These are phyloP conservation scores for Xylaria sp. DNA, from an alignment of 2,329 filamentous ascomycete species.

Conservation along the genomic window DNA sequence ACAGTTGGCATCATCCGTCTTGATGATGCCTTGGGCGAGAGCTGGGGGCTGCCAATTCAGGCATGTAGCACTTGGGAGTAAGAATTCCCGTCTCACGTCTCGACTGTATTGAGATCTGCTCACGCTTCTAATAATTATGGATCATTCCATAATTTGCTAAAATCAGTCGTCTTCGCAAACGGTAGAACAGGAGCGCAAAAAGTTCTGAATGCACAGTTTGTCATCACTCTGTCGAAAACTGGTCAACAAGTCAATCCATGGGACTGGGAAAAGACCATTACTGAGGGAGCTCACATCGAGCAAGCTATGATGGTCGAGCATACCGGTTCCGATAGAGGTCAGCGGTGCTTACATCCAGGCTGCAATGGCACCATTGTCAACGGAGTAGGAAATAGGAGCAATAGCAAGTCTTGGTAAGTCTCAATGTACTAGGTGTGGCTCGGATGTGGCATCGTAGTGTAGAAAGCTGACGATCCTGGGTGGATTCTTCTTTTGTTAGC, in stretches of 20 bases:
- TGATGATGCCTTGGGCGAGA: background rate
- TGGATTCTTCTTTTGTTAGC: too few relatives aligned
- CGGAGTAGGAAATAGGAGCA: too few relatives aligned
- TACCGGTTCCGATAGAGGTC: too few relatives aligned
- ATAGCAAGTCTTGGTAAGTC: too few relatives aligned
- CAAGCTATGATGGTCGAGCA: background rate
- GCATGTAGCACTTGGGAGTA: background rate
- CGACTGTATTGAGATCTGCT: background rate
- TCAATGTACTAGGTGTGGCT: too few relatives aligned
- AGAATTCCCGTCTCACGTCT: too few relatives aligned
- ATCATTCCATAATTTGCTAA: background rate
- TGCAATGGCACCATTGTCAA: too few relatives aligned
- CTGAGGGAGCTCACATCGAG: background rate
- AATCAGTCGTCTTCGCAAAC: background rate
- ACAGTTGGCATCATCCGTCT: background rate
- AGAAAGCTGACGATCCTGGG: too few relatives aligned
- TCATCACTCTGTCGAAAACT: background rate
- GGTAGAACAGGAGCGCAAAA: background rate
- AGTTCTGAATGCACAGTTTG: background rate
- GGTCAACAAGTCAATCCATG: background rate
- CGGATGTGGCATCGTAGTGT: too few relatives aligned
- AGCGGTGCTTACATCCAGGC: too few relatives aligned
- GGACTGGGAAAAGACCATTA: background rate
- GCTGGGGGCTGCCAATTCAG: background rate
- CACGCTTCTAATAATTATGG: background rate